Evolutionary conservation across 2,329 filamentous ascomycete species (phyloP).

Genomic region (Coleophoma crateriformis): DNA sequence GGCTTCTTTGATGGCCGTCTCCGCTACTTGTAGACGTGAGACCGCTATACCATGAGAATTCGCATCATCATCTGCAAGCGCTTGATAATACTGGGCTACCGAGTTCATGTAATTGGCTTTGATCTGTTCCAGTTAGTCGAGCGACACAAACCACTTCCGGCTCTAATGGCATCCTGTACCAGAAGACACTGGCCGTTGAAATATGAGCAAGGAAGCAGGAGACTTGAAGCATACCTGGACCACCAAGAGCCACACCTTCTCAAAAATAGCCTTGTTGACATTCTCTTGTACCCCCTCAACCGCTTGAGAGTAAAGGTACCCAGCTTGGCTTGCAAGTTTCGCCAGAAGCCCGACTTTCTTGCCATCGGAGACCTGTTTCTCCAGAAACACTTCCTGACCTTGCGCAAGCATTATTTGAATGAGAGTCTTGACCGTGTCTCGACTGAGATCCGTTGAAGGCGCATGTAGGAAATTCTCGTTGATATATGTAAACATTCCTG

Average conservation of each 20-base stretch:
- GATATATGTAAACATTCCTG: conserved; percentile 99
- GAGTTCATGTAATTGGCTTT: conserved; percentile 83
- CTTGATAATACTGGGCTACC: conserved; percentile 89
- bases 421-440: conserved; percentile 91
- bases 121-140: conserved; percentile 35
- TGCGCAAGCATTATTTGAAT: conserved; percentile 93
- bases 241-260: conserved; percentile 86
- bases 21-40: conserved; percentile 74
- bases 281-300: conserved; percentile 90
- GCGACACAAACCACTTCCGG: neutral
- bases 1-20: conserved; percentile 73
- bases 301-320: conserved; percentile 81
- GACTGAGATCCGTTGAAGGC: conserved; percentile 89
- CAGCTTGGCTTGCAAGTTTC: conserved; percentile 87
- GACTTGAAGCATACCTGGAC: conserved; percentile 53
- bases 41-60: conserved; percentile 84
- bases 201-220: no score
- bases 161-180: no score
- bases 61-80: conserved; percentile 82
- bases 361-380: conserved; percentile 88
- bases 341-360: conserved; percentile 91
- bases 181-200: no score
- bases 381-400: conserved; percentile 93
- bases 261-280: conserved; percentile 84
- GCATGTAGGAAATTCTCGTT: conserved; percentile 99